Evolutionary conservation across 441 rosid genomes (phyloP), one percentile per base, ranked within the genome.

Genomic region (Gossypium schwendimanii): DNA sequence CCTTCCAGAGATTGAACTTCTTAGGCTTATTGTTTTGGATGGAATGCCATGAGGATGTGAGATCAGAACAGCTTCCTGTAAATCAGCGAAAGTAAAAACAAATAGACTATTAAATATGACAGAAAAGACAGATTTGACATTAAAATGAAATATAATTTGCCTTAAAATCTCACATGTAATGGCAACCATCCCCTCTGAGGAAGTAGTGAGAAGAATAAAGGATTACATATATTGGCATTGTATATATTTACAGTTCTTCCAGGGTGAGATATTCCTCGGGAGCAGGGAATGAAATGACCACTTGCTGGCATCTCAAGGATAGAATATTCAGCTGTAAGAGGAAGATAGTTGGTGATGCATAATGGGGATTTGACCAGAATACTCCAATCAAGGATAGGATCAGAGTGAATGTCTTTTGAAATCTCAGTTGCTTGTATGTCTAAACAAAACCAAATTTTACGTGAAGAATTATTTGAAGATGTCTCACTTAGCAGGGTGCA

Each of bases 151-250:
- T 45, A 52, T 7, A 72, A 68, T 66, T 76, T 55, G 63, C 66
- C 71, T 57, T 53, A 47, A 50, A 20, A 82, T 80, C 84, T 84
- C 81, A 93, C 99, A 75, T 86, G 85, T 79, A 87, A 72, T 59
- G 98, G 97, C 41, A 87, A 81, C 99, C 99, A 96, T 76, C 96
- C 96, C 74, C 88, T 85, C 75, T 87, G 98, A 23, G 98, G 99
- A 75, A 90, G 86, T 69, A 96, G 81, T 33, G 97, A 85, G 57
- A 96, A 82, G 83, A 83, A 90, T 71, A 96, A 76, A 47, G 89
- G 92, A 57, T 81, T 91, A 79, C 88, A 84, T 76, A 90, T 82
- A 78, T 93, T 91, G 31, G 89, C 96, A 81, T 81, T 82, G 78
- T 96, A 86, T 77, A 91, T 85, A 77, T 91, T 90, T 55, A 90